Percentiles rank a stretch among this genome's conserved stretches.
Evolutionary conservation across 169 alveolate species (phyloP).

Genomic region (Cryptosporidium baileyi): DNA sequence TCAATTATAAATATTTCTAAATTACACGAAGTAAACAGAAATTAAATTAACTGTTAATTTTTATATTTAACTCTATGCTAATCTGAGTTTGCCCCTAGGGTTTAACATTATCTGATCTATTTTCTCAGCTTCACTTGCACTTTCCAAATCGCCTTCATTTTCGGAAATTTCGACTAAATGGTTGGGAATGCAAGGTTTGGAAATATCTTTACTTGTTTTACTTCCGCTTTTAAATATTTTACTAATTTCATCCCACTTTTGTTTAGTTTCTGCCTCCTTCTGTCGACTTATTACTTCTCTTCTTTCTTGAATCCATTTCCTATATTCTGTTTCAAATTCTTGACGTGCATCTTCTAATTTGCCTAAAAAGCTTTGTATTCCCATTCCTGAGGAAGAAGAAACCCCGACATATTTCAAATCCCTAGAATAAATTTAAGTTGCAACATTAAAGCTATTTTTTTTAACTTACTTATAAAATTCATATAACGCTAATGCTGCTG

Average conservation of each 20-base stretch:
- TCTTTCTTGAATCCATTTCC: slow-evolving; percentile 70
- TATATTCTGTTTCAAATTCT: slow-evolving; percentile 77
- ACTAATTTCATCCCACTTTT: slow-evolving; percentile 72
- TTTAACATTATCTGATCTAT: slow-evolving; percentile 13
- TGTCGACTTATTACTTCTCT: slow-evolving; percentile 70
- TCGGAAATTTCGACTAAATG: slow-evolving; percentile 29
- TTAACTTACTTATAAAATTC: slow-evolving; percentile 86
- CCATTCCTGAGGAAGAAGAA: slow-evolving; percentile 87
- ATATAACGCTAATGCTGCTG: slow-evolving; percentile 88
- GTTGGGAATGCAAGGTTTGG: slow-evolving; percentile 43
- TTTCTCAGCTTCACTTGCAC: too few relatives aligned
- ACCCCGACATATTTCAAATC: slow-evolving; percentile 80
- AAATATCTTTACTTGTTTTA: neutral
- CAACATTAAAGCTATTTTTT: neutral
- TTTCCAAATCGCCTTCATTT: neutral
- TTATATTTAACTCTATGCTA: neutral
- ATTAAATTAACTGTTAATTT: neutral
- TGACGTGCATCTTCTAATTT: slow-evolving; percentile 75
- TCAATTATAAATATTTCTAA: slow-evolving; percentile 49
- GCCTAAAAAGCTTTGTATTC: slow-evolving; percentile 80
- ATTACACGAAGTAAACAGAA: slow-evolving; percentile 30
- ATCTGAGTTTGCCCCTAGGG: slow-evolving; percentile 27
- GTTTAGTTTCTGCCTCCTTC: slow-evolving; percentile 68
- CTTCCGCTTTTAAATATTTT: neutral
- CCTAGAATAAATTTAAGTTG: neutral